Conservation (phyloP, 75 land plant genomes). For the Chamaecyparis obtusa region DNA sequence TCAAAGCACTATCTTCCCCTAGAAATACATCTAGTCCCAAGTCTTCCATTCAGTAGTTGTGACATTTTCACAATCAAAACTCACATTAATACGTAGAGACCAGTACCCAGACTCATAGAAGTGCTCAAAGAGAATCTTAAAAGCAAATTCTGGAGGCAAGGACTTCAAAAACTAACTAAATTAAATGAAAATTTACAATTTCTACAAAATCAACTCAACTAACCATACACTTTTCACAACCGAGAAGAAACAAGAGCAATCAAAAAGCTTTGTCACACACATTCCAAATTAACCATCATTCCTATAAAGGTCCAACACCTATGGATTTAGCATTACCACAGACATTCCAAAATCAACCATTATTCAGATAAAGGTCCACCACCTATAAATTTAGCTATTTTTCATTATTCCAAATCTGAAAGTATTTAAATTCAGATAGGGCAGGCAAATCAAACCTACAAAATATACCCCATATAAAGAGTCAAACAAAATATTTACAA, state of each 20-base stretch:
- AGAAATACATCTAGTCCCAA: not conserved
- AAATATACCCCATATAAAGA: not conserved
- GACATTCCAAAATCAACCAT: not conserved
- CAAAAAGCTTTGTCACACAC: not conserved
- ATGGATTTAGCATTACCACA: not conserved
- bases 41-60: not conserved
- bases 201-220: not conserved
- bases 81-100: not conserved
- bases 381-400: not conserved
- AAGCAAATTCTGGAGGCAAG: not conserved
- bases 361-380: not conserved
- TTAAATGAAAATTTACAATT: not conserved
- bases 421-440: not conserved
- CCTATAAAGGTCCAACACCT: not conserved
- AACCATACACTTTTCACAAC: not conserved
- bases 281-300: not conserved
- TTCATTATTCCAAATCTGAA: not conserved
- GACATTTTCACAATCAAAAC: not conserved
- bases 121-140: not conserved
- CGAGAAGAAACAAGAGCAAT: not conserved
- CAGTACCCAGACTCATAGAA: not conserved
- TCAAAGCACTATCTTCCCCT: not conserved
- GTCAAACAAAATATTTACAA: not conserved
- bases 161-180: not conserved
- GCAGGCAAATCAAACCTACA: not conserved